A percentile compares a stretch with the other conserved stretches of the same genome.
These are phyloP conservation scores for Heterobasidion parviporum DNA, from an alignment of 1,284 basidiomycete species.

Conservation along the genomic window DNA sequence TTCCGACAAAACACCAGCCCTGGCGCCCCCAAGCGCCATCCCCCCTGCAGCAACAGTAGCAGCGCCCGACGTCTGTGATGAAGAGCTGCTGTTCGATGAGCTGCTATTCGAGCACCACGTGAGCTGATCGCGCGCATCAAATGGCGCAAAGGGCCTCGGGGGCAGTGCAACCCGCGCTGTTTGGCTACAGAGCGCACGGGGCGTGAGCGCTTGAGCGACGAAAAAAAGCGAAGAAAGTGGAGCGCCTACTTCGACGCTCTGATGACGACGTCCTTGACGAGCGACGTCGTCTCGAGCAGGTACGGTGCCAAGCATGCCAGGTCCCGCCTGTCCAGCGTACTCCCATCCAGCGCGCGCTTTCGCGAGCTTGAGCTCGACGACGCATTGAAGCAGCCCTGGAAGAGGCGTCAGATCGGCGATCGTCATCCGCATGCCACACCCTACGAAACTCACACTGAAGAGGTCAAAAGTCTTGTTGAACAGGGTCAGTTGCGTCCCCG, in stretches of 20 bases:
- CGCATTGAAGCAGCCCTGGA: not conserved
- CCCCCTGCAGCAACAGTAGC: too few relatives aligned
- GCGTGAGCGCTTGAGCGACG: too few relatives aligned
- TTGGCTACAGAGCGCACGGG: too few relatives aligned
- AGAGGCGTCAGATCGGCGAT: not conserved
- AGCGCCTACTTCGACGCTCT: not conserved
- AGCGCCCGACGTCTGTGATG: too few relatives aligned
- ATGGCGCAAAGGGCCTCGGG: too few relatives aligned
- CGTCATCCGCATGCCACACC: not conserved
- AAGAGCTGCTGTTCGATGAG: too few relatives aligned
- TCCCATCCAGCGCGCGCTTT: not conserved
- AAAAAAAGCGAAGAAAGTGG: not conserved
- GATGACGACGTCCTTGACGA: not conserved
- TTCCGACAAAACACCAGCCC: too few relatives aligned
- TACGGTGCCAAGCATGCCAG: not conserved
- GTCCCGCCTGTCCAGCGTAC: not conserved
- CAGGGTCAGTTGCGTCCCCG: not conserved
- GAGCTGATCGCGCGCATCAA: too few relatives aligned
- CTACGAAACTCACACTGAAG: not conserved
- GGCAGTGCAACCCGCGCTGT: too few relatives aligned
- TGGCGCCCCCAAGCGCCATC: too few relatives aligned
- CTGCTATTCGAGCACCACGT: too few relatives aligned
- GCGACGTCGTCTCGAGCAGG: not conserved
- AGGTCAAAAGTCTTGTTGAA: conserved; percentile 5
- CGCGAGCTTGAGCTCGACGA: not conserved